Base-by-base conservation (phyloP, 164 flowering plant genomes). In the grape (Vitis vinifera) region DNA sequence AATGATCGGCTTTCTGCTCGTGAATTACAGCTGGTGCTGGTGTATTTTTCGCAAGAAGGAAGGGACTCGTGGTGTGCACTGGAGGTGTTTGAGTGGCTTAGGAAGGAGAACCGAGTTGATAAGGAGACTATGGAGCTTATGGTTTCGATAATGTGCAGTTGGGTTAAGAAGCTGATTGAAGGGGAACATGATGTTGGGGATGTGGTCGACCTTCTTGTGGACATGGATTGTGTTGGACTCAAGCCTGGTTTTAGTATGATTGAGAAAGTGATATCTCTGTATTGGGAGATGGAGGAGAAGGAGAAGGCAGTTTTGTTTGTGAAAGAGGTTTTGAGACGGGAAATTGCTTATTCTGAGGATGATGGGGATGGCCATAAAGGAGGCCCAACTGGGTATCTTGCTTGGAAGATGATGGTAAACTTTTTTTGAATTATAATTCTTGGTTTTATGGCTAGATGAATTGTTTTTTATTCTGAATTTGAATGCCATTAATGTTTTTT, bases 81-180 rank as follows among this genome's bases (percentile, higher is more conserved):
- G 75, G 99, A 94, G 78, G 99, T 94, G 57, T 92, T 91, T 74
- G 99, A 94, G 72, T 94, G 97, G 97, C 84, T 94, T 13, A 82
- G 80, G 71, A 90, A 88, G 79, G 97, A 88, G 78, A 89, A 92
- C 64, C 74, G 90, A 67, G 97, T 91, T 2, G 99, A 92, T 73
- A 81, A 90, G 73, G 99, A 92, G 83, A 94, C 92, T 0, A 87
- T 91, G 93, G 99, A 94, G 82, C 79, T 94, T 12, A 94, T 92
- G 99, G 97, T 92, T 49, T 88, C 99, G 1, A 82, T 94, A 47
- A 92, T 94, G 99, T 92, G 97, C 68, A 77, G 88, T 10, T 94
- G 99, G 99, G 76, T 88, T 15, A 88, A 81, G 86, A 92, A 91
- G 81, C 60, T 92, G 85, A 87, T 94, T 62, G 83, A 79, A 75